Evolutionary conservation across 2,329 filamentous ascomycete genomes (phyloP), one percentile per base, ranked within the genome.

Genomic region (Talaromyces islandicus): DNA sequence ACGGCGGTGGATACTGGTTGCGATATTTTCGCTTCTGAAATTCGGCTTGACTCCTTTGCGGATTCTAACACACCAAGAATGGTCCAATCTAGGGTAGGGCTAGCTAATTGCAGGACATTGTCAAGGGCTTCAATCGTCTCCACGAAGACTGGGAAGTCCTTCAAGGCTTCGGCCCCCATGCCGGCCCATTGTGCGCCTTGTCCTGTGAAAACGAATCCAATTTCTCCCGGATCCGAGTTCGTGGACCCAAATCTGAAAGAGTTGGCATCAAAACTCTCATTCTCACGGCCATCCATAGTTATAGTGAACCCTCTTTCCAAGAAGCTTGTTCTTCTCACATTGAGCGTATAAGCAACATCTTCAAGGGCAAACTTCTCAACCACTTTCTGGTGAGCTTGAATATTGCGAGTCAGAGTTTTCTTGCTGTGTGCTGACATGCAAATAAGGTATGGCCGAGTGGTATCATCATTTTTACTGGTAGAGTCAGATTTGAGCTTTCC

Each of bases 1-100:
- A 84, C 64, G 0, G 80, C 78, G 0, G 78, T 80, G 62, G 74
- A 60, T 1, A 63, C 25, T 2, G 67, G 66, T 17, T 65, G 63
- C 12, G 50, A 56, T 6, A 61, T 38, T 4, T 60, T 21, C 14
- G 48, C 56, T n/a, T 62, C 43, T 29, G 27, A 29, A 29, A 35
- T 56, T 11, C 57, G 46, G 19, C 57, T 54, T 41, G 32, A 54
- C 12, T 48, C 48, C 14, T 29, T 24, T 11, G 43, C 38, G 9
- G 46, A 10, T 57, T 63, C n/a, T 54, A 46, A 24, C 5, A 61
- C 27, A 29, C 27, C 27, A 19, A 17, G 35, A 30, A 12, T n/a
- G 35, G 19, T 57, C 55, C 46, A 53, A 17, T 35, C 10, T 60
- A 52, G 51, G 54, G 12, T 56, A 25, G n/a, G 58, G 57, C 27